Evolutionary conservation across 192 early-diverging fungal species (phyloP).

Genomic region (Coemansia sp.): DNA sequence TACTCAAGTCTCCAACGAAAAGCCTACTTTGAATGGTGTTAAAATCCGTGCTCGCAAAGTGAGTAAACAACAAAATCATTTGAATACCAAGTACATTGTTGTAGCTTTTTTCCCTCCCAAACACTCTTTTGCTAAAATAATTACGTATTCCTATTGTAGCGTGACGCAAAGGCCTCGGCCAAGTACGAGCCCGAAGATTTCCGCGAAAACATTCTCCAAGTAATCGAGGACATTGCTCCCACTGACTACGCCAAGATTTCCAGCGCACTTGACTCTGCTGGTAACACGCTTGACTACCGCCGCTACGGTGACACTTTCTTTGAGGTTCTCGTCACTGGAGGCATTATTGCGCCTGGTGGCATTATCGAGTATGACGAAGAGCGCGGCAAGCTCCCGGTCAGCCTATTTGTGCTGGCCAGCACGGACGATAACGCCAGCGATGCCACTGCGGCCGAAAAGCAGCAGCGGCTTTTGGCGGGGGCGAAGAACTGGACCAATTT

Average conservation of each 20-base stretch:
- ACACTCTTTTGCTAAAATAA: background rate
- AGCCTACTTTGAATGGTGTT: slow-evolving; percentile 56
- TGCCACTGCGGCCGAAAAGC: slow-evolving; percentile 48
- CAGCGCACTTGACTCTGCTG: slow-evolving; percentile 72
- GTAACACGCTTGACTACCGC: slow-evolving; percentile 89
- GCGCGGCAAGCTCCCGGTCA: slow-evolving; percentile 75
- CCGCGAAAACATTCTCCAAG: slow-evolving; percentile 43
- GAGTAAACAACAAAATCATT: background rate
- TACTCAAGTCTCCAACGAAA: slow-evolving; percentile 50
- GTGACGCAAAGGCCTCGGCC: slow-evolving; percentile 63
- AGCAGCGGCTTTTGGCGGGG: slow-evolving; percentile 52
- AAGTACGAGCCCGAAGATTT: slow-evolving; percentile 69
- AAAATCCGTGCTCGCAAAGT: slow-evolving; percentile 52
- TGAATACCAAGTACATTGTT: background rate
- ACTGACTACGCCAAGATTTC: slow-evolving; percentile 73
- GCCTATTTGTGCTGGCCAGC: slow-evolving; percentile 48
- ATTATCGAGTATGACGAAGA: slow-evolving; percentile 67
- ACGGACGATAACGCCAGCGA: slow-evolving; percentile 59
- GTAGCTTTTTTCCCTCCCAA: background rate
- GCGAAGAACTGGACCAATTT: slow-evolving; percentile 80
- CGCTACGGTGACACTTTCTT: slow-evolving; percentile 94
- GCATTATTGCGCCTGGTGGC: slow-evolving; percentile 66
- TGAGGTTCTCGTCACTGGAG: slow-evolving; percentile 90
- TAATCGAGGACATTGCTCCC: slow-evolving; percentile 56
- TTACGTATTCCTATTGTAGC: slow-evolving; percentile 20